A percentile compares a stretch with the other conserved stretches of the same genome.
Conservation (phyloP, 345 rosid species). For the Pistacia vera region DNA sequence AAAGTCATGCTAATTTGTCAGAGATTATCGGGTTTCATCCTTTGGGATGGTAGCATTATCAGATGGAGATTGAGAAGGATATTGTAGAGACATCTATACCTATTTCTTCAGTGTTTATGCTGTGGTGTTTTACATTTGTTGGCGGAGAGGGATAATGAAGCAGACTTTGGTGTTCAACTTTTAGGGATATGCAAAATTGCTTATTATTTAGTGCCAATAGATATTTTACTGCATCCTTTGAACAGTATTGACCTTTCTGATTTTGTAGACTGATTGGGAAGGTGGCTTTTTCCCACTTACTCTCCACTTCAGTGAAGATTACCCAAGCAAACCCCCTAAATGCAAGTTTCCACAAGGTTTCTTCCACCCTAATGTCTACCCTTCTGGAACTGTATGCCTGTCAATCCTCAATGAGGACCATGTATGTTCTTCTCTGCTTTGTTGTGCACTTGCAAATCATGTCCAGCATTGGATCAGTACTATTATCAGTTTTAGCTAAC, state of each 20-base stretch:
- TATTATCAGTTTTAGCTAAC: neutral
- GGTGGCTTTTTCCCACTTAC: constrained; percentile 41
- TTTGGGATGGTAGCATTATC: neutral
- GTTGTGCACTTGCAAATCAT: neutral
- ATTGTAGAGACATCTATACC: neutral
- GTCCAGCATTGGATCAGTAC: neutral
- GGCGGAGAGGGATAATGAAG: neutral
- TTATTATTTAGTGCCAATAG: neutral
- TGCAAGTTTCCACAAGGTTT: constrained; percentile 46
- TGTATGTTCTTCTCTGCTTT: constrained; percentile 20
- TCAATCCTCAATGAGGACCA: constrained; percentile 45
- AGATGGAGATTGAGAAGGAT: constrained; percentile 5
- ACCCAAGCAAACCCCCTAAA: constrained; percentile 48
- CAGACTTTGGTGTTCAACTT: neutral
- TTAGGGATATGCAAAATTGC: neutral
- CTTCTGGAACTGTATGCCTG: constrained; percentile 44
- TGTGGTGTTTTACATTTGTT: neutral
- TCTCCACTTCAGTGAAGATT: constrained; percentile 41
- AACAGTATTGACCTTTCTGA: neutral
- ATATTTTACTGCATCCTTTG: constrained; percentile 4
- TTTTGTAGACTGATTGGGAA: constrained; percentile 43
- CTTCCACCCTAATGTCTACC: constrained; percentile 46
- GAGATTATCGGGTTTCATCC: neutral
- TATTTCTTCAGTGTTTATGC: neutral
- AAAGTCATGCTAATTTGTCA: neutral